Percentiles rank a stretch among this genome's conserved stretches.
Conservation (phyloP, 345 rosid species). For the Hibiscus mutabilis region DNA sequence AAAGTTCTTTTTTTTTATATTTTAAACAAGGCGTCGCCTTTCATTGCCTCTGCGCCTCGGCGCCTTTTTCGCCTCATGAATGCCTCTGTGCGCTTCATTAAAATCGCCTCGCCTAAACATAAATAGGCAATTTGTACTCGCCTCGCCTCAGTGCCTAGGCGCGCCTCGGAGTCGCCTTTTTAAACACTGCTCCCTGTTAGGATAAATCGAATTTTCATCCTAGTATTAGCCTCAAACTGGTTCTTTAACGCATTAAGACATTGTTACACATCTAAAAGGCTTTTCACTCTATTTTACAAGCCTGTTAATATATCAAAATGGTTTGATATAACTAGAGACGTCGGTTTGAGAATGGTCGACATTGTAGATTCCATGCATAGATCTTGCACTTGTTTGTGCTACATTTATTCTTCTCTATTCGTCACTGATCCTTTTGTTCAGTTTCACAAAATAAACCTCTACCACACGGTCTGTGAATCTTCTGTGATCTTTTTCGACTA, state of each 20-base stretch:
- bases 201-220: background rate
- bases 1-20: too few species aligned
- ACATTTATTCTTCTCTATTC: background rate
- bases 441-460: background rate
- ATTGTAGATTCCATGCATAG: background rate
- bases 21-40: too few species aligned
- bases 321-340: background rate
- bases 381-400: background rate
- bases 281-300: background rate
- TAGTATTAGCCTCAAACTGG: background rate
- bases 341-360: background rate
- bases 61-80: too few species aligned
- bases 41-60: too few species aligned
- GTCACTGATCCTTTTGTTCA: background rate
- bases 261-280: background rate
- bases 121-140: too few species aligned
- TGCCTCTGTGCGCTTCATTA: too few species aligned
- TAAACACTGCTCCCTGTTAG: background rate
- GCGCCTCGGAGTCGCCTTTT: too few species aligned
- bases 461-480: background rate
- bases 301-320: background rate
- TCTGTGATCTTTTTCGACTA: background rate
- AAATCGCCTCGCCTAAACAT: too few species aligned
- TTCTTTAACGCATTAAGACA: background rate
- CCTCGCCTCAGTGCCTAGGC: too few species aligned